Conservation (phyloP, 1,284 basidiomycete genomes). For the Papiliotrema laurentii region DNA sequence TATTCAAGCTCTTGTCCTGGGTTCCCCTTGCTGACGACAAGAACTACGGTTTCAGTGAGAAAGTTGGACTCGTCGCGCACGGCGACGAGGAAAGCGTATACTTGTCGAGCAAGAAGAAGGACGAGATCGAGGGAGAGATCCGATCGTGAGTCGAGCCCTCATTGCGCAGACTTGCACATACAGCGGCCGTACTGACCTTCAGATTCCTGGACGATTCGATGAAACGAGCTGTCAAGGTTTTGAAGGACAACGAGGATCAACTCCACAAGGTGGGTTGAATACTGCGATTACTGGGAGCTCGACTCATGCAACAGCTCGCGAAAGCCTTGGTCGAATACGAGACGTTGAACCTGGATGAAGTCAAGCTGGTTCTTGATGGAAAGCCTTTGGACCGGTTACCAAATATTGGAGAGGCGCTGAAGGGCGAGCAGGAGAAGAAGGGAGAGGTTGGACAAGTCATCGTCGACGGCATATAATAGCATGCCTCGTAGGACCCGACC, state of each 20-base stretch:
- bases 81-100: constrained; percentile 66
- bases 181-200: constrained; percentile 1
- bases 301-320: constrained; percentile 60
- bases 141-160: constrained; percentile 56
- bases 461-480: constrained; percentile 35
- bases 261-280: constrained; percentile 62
- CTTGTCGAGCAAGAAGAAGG: constrained; percentile 67
- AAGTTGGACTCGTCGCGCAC: constrained; percentile 71
- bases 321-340: constrained; percentile 86
- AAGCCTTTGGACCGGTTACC: constrained; percentile 56
- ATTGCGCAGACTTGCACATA: background rate
- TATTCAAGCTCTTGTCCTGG: constrained; percentile 6
- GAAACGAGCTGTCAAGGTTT: constrained; percentile 61
- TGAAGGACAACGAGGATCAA: constrained; percentile 70
- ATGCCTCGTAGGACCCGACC: too few species aligned
- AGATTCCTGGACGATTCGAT: constrained; percentile 73
- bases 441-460: constrained; percentile 17
- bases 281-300: background rate
- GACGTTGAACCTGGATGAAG: constrained; percentile 82
- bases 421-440: constrained; percentile 21
- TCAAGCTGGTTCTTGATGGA: constrained; percentile 74
- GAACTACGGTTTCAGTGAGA: constrained; percentile 77
- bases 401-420: constrained; percentile 26
- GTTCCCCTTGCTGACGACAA: constrained; percentile 7
- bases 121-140: constrained; percentile 80